Evolutionary conservation across 441 rosid species (phyloP).

Genomic region (Jatropha podagrica): DNA sequence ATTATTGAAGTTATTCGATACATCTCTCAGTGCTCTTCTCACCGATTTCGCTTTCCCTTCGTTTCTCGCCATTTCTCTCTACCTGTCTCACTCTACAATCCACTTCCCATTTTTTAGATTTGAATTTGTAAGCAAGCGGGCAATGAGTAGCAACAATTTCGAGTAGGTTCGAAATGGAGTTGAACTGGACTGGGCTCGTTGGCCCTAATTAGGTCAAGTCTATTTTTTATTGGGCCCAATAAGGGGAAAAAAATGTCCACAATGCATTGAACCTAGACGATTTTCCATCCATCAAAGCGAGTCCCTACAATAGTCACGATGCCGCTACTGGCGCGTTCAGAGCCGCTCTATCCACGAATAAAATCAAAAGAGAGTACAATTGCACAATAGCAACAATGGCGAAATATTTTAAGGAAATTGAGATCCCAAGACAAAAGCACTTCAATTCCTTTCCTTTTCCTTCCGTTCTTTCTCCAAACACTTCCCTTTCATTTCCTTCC

Average conservation of each 20-base stretch:
- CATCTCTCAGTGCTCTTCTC: slow-evolving; percentile 25
- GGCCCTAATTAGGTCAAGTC: background rate
- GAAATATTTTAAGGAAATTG: slow-evolving; percentile 38
- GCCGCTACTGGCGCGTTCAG: background rate
- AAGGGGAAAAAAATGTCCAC: background rate
- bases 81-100: slow-evolving; percentile 2
- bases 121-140: slow-evolving; percentile 34
- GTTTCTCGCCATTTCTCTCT: slow-evolving; percentile 33
- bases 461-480: slow-evolving; percentile 42
- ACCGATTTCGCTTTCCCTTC: slow-evolving; percentile 31
- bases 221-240: background rate
- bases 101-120: background rate
- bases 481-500: slow-evolving; percentile 23
- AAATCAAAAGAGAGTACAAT: background rate
- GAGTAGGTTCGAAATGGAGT: background rate
- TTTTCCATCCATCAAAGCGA: background rate
- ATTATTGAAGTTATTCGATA: slow-evolving; percentile 27
- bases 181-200: background rate
- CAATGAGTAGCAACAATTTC: background rate
- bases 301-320: background rate
- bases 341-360: background rate
- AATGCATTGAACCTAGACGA: slow-evolving; percentile 26
- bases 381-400: slow-evolving; percentile 36
- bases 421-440: slow-evolving; percentile 48
- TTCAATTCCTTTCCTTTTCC: slow-evolving; percentile 54